phyloP scores from a whole-genome alignment of 805 yeast genomes.

The Spathaspora arborariae region DNA sequence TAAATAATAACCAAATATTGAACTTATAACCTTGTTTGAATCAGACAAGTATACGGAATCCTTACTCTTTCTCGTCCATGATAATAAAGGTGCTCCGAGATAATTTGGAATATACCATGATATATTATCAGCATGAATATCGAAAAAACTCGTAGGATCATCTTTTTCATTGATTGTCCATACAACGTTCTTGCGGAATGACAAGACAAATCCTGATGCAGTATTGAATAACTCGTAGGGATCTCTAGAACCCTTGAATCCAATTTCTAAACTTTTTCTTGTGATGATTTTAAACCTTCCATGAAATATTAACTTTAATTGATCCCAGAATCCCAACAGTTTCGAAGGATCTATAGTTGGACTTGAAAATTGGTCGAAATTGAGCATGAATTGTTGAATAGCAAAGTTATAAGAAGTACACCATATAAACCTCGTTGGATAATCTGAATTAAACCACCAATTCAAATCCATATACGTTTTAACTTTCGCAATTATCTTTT shows the following conservation, averaged over 20 bases:
- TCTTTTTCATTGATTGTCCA: conserved; percentile 63
- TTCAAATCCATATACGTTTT: conserved; percentile 64
- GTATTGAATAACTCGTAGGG: conserved; percentile 70
- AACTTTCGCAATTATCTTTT: conserved; percentile 72
- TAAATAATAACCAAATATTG: conserved; percentile 49
- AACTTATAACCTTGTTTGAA: conserved; percentile 38
- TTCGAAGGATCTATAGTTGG: conserved; percentile 87
- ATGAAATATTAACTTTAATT: conserved; percentile 70
- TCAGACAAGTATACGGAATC: conserved; percentile 45
- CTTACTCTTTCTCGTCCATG: conserved; percentile 55
- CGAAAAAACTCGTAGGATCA: conserved; percentile 64
- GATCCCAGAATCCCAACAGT: conserved; percentile 92
- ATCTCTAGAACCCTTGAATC: conserved; percentile 70
- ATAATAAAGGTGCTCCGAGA: conserved; percentile 43
- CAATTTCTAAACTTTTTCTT: conserved; percentile 49
- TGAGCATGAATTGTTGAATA: conserved; percentile 72
- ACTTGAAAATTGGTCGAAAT: conserved; percentile 79
- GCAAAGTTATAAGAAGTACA: conserved; percentile 83
- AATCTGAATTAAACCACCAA: conserved; percentile 50
- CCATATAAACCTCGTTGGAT: conserved; percentile 73
- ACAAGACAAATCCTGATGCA: conserved; percentile 73
- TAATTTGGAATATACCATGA: conserved; percentile 76
- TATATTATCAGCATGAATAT: conserved; percentile 58
- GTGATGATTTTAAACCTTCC: conserved; percentile 55
- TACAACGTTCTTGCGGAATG: conserved; percentile 60